Base-by-base conservation (phyloP, 257 asterid species). In the Nicotiana obtusifolia region DNA sequence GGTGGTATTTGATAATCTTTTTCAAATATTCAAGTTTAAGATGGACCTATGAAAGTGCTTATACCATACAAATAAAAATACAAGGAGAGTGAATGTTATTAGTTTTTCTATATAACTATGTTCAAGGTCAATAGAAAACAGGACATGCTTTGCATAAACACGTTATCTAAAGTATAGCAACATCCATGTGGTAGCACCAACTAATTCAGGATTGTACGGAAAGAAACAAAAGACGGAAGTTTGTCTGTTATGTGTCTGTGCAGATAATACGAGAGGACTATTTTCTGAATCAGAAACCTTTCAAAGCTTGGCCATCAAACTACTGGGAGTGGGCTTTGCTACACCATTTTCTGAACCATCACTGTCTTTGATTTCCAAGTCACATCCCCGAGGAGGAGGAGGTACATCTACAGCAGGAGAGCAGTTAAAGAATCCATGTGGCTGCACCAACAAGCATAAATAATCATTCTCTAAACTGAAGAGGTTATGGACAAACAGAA, bases 371-470 rank as follows among this genome's bases (percentile, higher is more conserved):
- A 85, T 85, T 22, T 95, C 97, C 59, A 77, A 69, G 84, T 95
- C 97, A 47, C 93, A 92, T 49, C 89, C 83, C 82, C 77, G 89
- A 19, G 97, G 89, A 20, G 97, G 89, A 20, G 98, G 98, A 3
- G 98, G 98, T 44, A 95, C 97, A 71, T 95, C 99, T 59, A 95
- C 91, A 3, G 99, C 97, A 7, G 99, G 97, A 28, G 99, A 95
- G 86, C 99, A 92, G 84, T 95, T 93, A 89, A 95, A 95, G 94
- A 95, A 95, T 35, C 99, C 99, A n/a, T 93, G 97, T 0, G 99
- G 99, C 99, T 93, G 95, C 93, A 88, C 16, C 47, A 69, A 56
- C 26, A 77, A 78, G 16, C 22, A 69, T 67, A 49, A 78, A 33
- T 37, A 31, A 60, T 37, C 37, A 17, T 78, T 57, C 20, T 20